Base-by-base conservation (phyloP, 192 early-diverging fungal genomes). In the Oehlia diaphana region DNA sequence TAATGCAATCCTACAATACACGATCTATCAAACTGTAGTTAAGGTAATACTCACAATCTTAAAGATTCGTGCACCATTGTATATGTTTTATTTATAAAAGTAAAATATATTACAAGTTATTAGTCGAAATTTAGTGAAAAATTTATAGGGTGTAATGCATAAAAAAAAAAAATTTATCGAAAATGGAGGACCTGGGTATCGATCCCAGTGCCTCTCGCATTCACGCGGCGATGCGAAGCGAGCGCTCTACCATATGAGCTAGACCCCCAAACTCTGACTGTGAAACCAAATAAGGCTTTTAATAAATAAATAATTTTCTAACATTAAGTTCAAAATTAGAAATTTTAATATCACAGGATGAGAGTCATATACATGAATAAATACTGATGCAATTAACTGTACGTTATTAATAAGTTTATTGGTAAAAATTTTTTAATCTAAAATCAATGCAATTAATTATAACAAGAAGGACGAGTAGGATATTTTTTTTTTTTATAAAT, bases 41-140 rank as follows among this genome's bases (percentile, higher is more conserved):
- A 53, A 28, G 28, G 3, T 21, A 47, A 49, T 67, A 67, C 76
- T 39, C 47, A 77, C 76, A 77, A 65, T 21, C 42, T 77, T 21
- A 77, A 67, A 68, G 76, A 77, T 67, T 77, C 76, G 14, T 77
- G 76, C 42, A 77, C 64, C 76, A 77, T 77, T 70, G 7, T 70
- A n/a, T 58, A 21, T 21, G 2, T 3, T 58, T 58, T 58, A 16
- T 53, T 14, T 53, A 58, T 0, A 19, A 58, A 58, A 58, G 3
- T 58, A 0, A 19, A 14, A 5, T 58, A 16, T 58, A 12, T 58
- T 31, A 31, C 31, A 31, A 31, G 31, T 31, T 7, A 58, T 7
- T 16, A 58, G 53, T 58, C 5, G 53, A 58, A 58, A 21, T 53
- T 53, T 53, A 16, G 8, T 14, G 16, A 58, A 58, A 3, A 21